Conservation (phyloP, 1,139 yeast species). For the Kodamaea derodonti region DNA sequence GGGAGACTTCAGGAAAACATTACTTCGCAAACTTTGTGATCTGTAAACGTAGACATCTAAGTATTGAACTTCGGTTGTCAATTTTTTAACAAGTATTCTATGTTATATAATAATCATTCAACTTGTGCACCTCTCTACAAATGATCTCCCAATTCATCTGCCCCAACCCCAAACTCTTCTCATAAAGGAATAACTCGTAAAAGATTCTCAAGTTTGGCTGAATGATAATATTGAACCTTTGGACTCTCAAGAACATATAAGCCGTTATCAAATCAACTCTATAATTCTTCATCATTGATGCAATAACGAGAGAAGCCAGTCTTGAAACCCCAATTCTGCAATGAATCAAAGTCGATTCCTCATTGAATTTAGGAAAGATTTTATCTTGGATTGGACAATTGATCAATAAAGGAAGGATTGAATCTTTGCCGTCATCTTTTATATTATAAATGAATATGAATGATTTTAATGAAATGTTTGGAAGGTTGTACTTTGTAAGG, state of each 20-base stretch:
- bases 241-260: constrained; percentile 75
- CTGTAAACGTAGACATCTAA: too few relatives aligned
- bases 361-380: constrained; percentile 22
- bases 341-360: constrained; percentile 63
- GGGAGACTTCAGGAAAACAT: too few relatives aligned
- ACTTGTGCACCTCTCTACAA: constrained; percentile 31
- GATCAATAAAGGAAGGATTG: constrained; percentile 28
- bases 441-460: constrained; percentile 33
- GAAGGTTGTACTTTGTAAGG: constrained; percentile 11
- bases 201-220: constrained; percentile 86
- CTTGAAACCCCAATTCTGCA: constrained; percentile 92
- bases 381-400: constrained; percentile 34
- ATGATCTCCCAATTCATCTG: constrained; percentile 31
- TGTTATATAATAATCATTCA: constrained; percentile 34
- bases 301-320: constrained; percentile 86
- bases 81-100: too few relatives aligned
- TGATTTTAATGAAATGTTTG: constrained; percentile 19
- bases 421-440: constrained; percentile 41
- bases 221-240: constrained; percentile 81
- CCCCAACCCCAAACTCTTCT: constrained; percentile 39
- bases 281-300: constrained; percentile 78
- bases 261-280: constrained; percentile 66
- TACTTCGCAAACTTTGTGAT: too few relatives aligned
- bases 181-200: constrained; percentile 81
- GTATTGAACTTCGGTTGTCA: too few relatives aligned